A percentile compares a stretch with the other conserved stretches of the same genome.
These are phyloP conservation scores for Hymenoscyphus scutula DNA, from an alignment of 2,329 filamentous ascomycete genomes.

Conservation along the genomic window DNA sequence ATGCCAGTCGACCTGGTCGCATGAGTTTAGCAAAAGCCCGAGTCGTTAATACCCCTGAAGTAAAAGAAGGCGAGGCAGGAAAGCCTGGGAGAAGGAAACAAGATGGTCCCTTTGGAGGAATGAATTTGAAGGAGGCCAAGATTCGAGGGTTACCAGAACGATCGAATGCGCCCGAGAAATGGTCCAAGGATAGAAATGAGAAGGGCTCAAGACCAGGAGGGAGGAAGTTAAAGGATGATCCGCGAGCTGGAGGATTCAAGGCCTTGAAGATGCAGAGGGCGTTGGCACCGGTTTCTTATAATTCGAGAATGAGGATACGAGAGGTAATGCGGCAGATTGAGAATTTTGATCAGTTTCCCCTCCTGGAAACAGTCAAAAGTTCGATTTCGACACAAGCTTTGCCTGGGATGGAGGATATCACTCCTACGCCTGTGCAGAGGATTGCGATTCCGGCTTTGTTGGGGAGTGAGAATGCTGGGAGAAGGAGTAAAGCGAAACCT, in stretches of 20 bases:
- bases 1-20: constrained; percentile 29
- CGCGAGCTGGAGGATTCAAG: constrained; percentile 52
- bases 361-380: constrained; percentile 69
- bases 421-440: constrained; percentile 84
- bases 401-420: constrained; percentile 68
- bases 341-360: constrained; percentile 75
- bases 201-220: constrained; percentile 13
- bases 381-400: constrained; percentile 73
- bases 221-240: constrained; percentile 26
- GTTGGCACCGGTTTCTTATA: constrained; percentile 74
- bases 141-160: constrained; percentile 42
- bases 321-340: constrained; percentile 64
- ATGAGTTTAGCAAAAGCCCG: constrained; percentile 31
- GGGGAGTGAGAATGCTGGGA: constrained; percentile 47
- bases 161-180: constrained; percentile 26
- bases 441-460: constrained; percentile 83
- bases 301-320: constrained; percentile 53
- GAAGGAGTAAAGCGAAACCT: constrained; percentile 35
- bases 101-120: constrained; percentile 55
- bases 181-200: constrained; percentile 14
- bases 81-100: constrained; percentile 41
- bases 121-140: constrained; percentile 53
- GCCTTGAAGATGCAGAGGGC: constrained; percentile 92
- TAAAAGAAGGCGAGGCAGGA: constrained; percentile 8
- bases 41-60: constrained; percentile 22